Conservation (phyloP, 768 basidiomycete genomes). For the Daedaleopsis sinensis region DNA sequence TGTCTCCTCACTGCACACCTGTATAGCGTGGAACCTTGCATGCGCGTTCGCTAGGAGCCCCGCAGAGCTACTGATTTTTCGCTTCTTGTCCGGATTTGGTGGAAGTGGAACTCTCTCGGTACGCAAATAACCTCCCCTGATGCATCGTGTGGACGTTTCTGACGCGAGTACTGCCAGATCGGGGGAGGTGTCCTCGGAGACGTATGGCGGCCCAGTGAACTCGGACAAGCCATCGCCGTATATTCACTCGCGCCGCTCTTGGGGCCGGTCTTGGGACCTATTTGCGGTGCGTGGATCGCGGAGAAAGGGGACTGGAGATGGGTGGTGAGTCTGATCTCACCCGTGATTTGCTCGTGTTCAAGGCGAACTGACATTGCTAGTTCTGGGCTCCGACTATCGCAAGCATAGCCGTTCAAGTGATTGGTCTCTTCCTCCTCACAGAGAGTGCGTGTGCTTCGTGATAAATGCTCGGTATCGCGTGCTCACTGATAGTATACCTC, state of each 20-base stretch:
- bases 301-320: slow-evolving; percentile 71
- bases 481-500: neutral
- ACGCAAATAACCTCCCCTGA: neutral
- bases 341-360: too few species aligned
- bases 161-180: slow-evolving; percentile 13
- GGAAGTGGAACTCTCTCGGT: slow-evolving; percentile 69
- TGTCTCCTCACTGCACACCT: too few species aligned
- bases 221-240: slow-evolving; percentile 65
- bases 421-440: slow-evolving; percentile 59
- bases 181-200: slow-evolving; percentile 74
- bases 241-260: slow-evolving; percentile 68
- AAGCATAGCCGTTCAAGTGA: slow-evolving; percentile 52
- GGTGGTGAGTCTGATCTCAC: slow-evolving; percentile 42
- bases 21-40: slow-evolving; percentile 57
- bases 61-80: slow-evolving; percentile 63
- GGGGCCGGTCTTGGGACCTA: slow-evolving; percentile 66
- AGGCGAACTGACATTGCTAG: neutral
- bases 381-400: slow-evolving; percentile 73
- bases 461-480: too few species aligned
- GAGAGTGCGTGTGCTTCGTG: slow-evolving; percentile 52
- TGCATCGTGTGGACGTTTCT: neutral
- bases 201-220: slow-evolving; percentile 60
- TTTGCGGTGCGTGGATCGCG: slow-evolving; percentile 69
- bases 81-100: slow-evolving; percentile 72
- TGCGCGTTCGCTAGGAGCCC: slow-evolving; percentile 61